Evolutionary conservation across 1,284 basidiomycete species (phyloP).

Genomic region (Ceratobasidium sp.): DNA sequence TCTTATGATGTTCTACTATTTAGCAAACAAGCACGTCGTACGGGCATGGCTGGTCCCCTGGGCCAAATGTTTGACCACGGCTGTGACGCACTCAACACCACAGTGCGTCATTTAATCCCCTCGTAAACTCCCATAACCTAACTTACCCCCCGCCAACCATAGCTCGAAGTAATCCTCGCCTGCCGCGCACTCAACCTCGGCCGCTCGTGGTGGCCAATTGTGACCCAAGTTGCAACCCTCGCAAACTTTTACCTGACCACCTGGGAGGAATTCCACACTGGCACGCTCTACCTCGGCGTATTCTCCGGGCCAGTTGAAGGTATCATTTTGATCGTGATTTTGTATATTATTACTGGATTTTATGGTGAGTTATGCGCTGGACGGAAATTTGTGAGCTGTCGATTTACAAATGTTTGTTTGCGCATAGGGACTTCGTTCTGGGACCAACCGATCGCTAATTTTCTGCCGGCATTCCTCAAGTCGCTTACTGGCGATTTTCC

Average conservation of each 20-base stretch:
- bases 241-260: slow-evolving; percentile 97
- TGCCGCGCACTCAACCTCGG: slow-evolving; percentile 91
- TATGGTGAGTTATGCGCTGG: slow-evolving; percentile 65
- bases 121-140: slow-evolving; percentile 44
- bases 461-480: slow-evolving; percentile 60
- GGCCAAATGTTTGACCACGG: slow-evolving; percentile 99
- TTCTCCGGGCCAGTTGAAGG: slow-evolving; percentile 98
- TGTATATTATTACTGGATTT: slow-evolving; percentile 85
- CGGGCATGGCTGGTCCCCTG: slow-evolving; percentile 95
- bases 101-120: slow-evolving; percentile 64
- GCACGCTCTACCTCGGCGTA: slow-evolving; percentile 88
- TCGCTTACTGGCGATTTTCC: slow-evolving; percentile 66
- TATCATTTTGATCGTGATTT: slow-evolving; percentile 85
- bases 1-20: slow-evolving; percentile 52
- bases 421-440: slow-evolving; percentile 81
- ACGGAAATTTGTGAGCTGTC: background rate
- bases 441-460: slow-evolving; percentile 68
- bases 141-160: slow-evolving; percentile 17
- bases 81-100: slow-evolving; percentile 95
- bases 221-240: slow-evolving; percentile 86
- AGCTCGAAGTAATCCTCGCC: slow-evolving; percentile 88
- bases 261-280: slow-evolving; percentile 99
- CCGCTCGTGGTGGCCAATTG: slow-evolving; percentile 96
- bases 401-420: background rate
- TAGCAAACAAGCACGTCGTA: slow-evolving; percentile 94